Percentiles rank a stretch among this genome's conserved stretches.
phyloP scores from a whole-genome alignment of 805 yeast genomes.

The Ogataea corticis region DNA sequence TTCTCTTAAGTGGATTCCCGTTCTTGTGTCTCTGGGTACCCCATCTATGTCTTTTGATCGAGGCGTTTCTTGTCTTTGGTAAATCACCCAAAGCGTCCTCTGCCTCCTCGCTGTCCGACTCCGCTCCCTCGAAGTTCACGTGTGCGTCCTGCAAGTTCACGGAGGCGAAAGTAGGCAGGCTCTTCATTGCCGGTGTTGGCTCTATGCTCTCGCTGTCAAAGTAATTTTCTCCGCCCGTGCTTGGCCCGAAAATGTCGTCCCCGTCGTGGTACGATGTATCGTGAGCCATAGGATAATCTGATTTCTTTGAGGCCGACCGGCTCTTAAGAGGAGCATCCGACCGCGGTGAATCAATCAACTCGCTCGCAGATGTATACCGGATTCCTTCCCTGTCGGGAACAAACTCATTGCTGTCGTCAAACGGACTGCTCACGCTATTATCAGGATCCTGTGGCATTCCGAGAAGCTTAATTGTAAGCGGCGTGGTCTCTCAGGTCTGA shows the following conservation, averaged over 20 bases:
- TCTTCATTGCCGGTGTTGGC: slow-evolving; percentile 28
- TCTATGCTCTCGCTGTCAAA: slow-evolving; percentile 18
- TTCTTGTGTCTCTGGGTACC: slow-evolving; percentile 81
- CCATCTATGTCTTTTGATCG: slow-evolving; percentile 81
- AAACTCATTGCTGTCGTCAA: slow-evolving; percentile 21
- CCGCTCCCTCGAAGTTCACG: slow-evolving; percentile 19
- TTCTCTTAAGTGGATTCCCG: slow-evolving; percentile 64
- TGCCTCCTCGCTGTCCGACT: slow-evolving; percentile 20
- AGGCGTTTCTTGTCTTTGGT: slow-evolving; percentile 42
- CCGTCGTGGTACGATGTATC: slow-evolving; percentile 2
- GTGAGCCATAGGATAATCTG: slow-evolving; percentile 4
- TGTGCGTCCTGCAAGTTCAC: slow-evolving; percentile 22
- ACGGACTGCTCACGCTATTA: slow-evolving; percentile 17
- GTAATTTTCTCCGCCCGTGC: background rate
- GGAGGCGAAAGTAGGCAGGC: slow-evolving; percentile 13
- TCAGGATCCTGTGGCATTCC: slow-evolving; percentile 16
- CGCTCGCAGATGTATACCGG: slow-evolving; percentile 11
- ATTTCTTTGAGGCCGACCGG: slow-evolving; percentile 11
- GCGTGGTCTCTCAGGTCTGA: too few relatives aligned
- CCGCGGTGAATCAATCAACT: slow-evolving; percentile 13
- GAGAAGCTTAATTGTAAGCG: background rate
- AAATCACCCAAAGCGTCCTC: slow-evolving; percentile 27
- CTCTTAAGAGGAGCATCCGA: slow-evolving; percentile 14
- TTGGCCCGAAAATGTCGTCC: slow-evolving; percentile 5
- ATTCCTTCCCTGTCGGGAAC: slow-evolving; percentile 11